These are phyloP conservation scores for Rhizopus microsporus DNA, from an alignment of 371 early-diverging fungal species.

Conservation along the genomic window DNA sequence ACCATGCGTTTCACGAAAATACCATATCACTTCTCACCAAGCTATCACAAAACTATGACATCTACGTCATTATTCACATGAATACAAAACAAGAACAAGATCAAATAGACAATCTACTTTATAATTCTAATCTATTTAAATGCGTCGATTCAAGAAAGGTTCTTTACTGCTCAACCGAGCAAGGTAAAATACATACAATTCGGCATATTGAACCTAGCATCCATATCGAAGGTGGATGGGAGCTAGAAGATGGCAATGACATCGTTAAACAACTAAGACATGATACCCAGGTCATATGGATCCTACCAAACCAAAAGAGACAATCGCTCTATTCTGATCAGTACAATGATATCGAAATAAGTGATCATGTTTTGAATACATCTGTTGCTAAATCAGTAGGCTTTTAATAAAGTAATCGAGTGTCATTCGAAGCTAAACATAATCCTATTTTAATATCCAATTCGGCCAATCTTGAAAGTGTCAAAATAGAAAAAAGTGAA, in stretches of 20 bases:
- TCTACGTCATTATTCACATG: slow-evolving; percentile 44
- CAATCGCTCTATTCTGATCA: slow-evolving; percentile 22
- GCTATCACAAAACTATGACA: slow-evolving; percentile 35
- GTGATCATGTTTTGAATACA: slow-evolving; percentile 32
- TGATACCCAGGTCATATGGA: slow-evolving; percentile 39
- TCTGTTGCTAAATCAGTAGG: slow-evolving; percentile 30
- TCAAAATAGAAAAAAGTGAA: no score
- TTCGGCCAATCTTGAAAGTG: no score
- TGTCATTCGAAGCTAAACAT: no score
- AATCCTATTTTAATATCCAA: no score
- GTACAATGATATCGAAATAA: slow-evolving; percentile 33
- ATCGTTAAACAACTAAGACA: slow-evolving; percentile 30
- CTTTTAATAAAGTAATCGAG: neutral
- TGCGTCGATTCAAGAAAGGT: slow-evolving; percentile 25
- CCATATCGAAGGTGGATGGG: slow-evolving; percentile 54
- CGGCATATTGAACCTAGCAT: slow-evolving; percentile 38
- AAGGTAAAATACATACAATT: slow-evolving; percentile 45
- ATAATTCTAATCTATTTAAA: slow-evolving; percentile 21
- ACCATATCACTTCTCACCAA: slow-evolving; percentile 24
- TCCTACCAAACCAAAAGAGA: slow-evolving; percentile 29
- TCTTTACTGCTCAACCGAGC: slow-evolving; percentile 39
- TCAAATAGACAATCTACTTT: slow-evolving; percentile 35
- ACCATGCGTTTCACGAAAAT: slow-evolving; percentile 50
- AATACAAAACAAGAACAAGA: slow-evolving; percentile 32
- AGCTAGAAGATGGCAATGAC: slow-evolving; percentile 40